Evolutionary conservation across 2,329 filamentous ascomycete species (phyloP).

Genomic region (Colletotrichum tropicale): DNA sequence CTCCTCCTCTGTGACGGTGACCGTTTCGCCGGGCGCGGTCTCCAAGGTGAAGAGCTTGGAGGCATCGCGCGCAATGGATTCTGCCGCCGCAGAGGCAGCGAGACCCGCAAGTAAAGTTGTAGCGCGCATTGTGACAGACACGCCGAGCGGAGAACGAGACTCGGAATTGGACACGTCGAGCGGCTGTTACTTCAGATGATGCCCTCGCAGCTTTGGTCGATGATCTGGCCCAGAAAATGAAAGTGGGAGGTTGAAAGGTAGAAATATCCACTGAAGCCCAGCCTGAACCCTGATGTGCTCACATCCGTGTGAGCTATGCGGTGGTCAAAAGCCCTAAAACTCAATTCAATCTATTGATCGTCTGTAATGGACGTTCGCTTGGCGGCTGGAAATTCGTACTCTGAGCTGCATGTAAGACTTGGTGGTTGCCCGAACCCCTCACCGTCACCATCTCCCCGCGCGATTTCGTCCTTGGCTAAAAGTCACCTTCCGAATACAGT

Average conservation of each 20-base stretch:
- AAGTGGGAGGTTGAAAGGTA: neutral
- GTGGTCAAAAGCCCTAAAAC: neutral
- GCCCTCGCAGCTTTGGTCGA: neutral
- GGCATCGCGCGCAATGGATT: slow-evolving; percentile 12
- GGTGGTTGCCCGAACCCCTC: neutral
- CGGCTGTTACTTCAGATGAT: neutral
- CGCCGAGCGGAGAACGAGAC: neutral
- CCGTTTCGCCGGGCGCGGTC: slow-evolving; percentile 22
- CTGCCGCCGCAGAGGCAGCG: slow-evolving; percentile 16
- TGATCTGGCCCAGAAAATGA: neutral
- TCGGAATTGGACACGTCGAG: neutral
- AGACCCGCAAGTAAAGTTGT: slow-evolving; percentile 23
- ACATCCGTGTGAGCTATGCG: neutral
- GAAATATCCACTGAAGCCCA: neutral
- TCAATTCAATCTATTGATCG: neutral
- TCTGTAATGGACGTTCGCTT: neutral
- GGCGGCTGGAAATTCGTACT: neutral
- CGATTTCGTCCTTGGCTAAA: slow-evolving; percentile 5
- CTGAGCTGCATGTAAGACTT: neutral
- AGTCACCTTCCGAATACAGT: slow-evolving; percentile 8
- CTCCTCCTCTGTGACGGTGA: slow-evolving; percentile 28
- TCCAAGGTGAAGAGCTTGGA: slow-evolving; percentile 24
- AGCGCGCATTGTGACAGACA: slow-evolving; percentile 20
- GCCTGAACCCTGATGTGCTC: neutral
- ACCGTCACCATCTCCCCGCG: neutral